These are phyloP conservation scores for Ilyonectria sp. DNA, from an alignment of 2,329 filamentous ascomycete species.

Conservation along the genomic window DNA sequence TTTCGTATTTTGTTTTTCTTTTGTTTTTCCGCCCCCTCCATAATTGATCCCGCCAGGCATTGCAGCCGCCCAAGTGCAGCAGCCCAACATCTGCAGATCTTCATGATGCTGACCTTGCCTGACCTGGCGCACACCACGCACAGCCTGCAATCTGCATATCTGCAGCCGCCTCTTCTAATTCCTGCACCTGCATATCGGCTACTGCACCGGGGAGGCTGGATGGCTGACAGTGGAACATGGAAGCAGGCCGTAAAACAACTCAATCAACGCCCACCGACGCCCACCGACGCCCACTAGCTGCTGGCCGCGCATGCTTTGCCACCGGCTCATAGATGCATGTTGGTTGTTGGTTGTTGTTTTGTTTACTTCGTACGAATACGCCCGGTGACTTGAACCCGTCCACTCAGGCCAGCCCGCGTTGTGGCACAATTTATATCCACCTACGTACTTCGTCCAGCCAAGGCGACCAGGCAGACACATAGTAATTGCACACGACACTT, in stretches of 20 bases:
- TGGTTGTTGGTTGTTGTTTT: background rate
- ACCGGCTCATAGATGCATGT: background rate
- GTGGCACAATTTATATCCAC: background rate
- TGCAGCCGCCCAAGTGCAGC: background rate
- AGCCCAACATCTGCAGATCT: conserved; percentile 3
- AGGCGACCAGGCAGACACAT: background rate
- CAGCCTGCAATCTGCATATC: conserved; percentile 3
- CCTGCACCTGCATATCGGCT: conserved; percentile 1
- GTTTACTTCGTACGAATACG: background rate
- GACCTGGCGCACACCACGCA: background rate
- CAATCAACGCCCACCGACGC: background rate
- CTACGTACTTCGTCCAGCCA: background rate
- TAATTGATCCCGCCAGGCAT: background rate
- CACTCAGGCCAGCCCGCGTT: background rate
- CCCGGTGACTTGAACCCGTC: background rate
- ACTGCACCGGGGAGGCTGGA: background rate
- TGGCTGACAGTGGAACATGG: background rate
- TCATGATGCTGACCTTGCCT: background rate
- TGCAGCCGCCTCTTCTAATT: conserved; percentile 7
- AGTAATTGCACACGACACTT: conserved; percentile 7
- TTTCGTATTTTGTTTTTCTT: too few species aligned
- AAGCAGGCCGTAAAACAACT: background rate
- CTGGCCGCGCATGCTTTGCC: background rate
- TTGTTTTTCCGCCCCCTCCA: background rate
- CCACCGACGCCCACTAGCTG: background rate